Evolutionary conservation across 441 rosid genomes (phyloP).

Genomic region (Geranium incanum): DNA sequence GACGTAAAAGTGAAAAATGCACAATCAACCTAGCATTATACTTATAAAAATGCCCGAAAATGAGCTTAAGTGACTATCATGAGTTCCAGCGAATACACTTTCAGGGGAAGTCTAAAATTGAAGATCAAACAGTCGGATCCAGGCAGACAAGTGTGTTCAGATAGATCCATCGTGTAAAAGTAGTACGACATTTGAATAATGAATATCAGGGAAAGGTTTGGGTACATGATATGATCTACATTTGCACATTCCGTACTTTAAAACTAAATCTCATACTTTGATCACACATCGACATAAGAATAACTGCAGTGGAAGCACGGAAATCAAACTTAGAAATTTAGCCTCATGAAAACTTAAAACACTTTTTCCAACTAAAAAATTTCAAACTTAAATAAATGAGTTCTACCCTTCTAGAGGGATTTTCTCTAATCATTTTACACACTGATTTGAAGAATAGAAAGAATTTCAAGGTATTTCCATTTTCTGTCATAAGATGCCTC

Average conservation of each 20-base stretch:
- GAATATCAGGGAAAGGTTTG: neutral
- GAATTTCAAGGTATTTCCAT: too few species aligned
- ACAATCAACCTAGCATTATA: neutral
- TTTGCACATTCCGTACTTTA: neutral
- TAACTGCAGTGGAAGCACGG: neutral
- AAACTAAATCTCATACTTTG: too few species aligned
- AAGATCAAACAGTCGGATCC: neutral
- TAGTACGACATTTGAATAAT: neutral
- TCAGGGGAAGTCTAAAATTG: neutral
- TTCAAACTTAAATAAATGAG: too few species aligned
- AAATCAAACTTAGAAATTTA: neutral
- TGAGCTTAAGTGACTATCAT: neutral
- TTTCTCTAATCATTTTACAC: too few species aligned
- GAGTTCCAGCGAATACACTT: neutral
- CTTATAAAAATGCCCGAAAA: neutral
- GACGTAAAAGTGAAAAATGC: constrained; percentile 3
- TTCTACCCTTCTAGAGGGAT: neutral
- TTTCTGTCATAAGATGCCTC: too few species aligned
- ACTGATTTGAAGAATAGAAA: too few species aligned
- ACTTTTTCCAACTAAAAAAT: neutral
- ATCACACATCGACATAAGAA: too few species aligned
- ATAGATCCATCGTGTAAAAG: neutral
- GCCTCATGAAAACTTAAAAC: neutral
- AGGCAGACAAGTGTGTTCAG: neutral
- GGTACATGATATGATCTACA: neutral